phyloP scores from a whole-genome alignment of 345 rosid genomes.

The Rubroshorea leprosula region DNA sequence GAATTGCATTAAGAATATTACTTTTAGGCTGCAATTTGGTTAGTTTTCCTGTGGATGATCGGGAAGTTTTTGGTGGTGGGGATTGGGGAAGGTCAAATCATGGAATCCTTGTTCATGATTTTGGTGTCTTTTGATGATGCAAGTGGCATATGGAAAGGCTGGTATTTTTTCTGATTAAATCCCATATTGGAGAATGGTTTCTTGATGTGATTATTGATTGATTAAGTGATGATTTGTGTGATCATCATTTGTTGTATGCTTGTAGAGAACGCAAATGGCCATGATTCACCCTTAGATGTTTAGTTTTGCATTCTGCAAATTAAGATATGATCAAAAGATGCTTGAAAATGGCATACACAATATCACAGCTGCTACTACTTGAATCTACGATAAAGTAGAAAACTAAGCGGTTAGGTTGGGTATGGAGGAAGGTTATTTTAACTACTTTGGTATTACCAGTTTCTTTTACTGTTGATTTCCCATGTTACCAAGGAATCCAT shows the following conservation, averaged over 20 bases:
- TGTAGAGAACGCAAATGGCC: no score
- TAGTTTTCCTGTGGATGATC: not conserved
- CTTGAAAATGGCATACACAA: no score
- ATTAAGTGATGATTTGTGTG: no score
- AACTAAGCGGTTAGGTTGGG: slow-evolving; percentile 1
- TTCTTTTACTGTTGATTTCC: not conserved
- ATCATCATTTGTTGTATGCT: no score
- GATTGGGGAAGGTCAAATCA: slow-evolving; percentile 2
- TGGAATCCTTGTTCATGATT: not conserved
- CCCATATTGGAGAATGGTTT: not conserved
- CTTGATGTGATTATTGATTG: slow-evolving; percentile 1
- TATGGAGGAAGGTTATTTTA: slow-evolving; percentile 2
- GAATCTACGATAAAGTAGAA: not conserved
- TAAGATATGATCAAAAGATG: no score
- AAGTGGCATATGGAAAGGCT: not conserved
- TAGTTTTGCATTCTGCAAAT: no score
- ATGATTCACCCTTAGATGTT: no score
- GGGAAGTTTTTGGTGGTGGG: slow-evolving; percentile 9
- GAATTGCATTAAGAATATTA: not conserved
- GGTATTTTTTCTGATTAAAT: no score
- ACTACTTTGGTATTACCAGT: not conserved
- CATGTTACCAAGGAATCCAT: slow-evolving; percentile 11
- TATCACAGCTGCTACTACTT: not conserved
- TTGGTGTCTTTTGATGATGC: not conserved
- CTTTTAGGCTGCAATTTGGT: not conserved